Evolutionary conservation across 768 basidiomycete species (phyloP).

Genomic region (Megacollybia marginata): DNA sequence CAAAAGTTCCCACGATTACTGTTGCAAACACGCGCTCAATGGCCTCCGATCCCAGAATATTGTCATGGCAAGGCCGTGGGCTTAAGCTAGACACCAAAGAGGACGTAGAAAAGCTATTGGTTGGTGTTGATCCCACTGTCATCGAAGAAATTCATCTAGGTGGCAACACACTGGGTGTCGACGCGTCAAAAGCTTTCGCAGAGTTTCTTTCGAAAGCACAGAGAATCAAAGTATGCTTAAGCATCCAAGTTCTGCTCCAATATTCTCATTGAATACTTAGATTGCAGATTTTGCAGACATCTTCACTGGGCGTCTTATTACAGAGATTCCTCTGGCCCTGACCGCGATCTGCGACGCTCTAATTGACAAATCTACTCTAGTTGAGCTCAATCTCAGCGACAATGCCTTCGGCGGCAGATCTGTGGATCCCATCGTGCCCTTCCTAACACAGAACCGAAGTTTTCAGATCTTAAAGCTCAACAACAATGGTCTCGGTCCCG

Average conservation of each 20-base stretch:
- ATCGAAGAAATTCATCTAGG: constrained; percentile 90
- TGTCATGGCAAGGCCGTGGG: constrained; percentile 51
- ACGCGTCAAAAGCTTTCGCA: constrained; percentile 79
- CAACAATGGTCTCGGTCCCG: constrained; percentile 94
- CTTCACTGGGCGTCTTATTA: constrained; percentile 94
- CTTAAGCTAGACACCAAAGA: constrained; percentile 74
- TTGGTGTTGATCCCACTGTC: constrained; percentile 50
- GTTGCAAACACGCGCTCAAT: background rate
- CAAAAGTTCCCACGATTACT: too few relatives aligned
- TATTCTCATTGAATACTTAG: constrained; percentile 32
- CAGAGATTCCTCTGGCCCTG: constrained; percentile 89
- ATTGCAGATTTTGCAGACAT: constrained; percentile 95
- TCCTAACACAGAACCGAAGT: constrained; percentile 75
- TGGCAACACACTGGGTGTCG: constrained; percentile 91
- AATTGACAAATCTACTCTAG: constrained; percentile 68
- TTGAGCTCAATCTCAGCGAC: constrained; percentile 87
- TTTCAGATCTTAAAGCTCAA: constrained; percentile 85
- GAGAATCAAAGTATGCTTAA: constrained; percentile 56
- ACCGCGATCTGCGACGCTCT: constrained; percentile 85
- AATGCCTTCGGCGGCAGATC: constrained; percentile 96
- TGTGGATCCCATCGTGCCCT: constrained; percentile 87
- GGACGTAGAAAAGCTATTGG: constrained; percentile 71
- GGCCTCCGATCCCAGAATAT: constrained; percentile 22
- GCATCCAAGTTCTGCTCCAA: background rate
- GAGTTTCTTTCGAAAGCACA: constrained; percentile 66